These are phyloP conservation scores for Peterozyma xylosa DNA, from an alignment of 805 yeast genomes.

Conservation along the genomic window DNA sequence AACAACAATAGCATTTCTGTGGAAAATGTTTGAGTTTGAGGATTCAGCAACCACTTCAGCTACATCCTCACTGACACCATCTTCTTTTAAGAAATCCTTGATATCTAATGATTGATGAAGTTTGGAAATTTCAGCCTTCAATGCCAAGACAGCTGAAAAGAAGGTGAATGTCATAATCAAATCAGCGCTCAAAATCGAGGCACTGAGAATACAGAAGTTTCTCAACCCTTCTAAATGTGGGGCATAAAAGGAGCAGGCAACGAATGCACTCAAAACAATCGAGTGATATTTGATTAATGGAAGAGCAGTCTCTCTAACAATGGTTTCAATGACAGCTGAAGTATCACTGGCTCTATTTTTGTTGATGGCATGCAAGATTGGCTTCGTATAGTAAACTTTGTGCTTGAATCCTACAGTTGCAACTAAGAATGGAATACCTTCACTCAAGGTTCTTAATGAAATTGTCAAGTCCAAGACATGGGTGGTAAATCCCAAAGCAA, in stretches of 20 bases:
- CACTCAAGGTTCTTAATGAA: slow-evolving; percentile 69
- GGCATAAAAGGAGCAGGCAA: slow-evolving; percentile 58
- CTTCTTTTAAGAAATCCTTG: slow-evolving; percentile 82
- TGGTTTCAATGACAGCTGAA: slow-evolving; percentile 22
- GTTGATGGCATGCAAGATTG: slow-evolving; percentile 37
- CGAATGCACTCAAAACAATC: slow-evolving; percentile 63
- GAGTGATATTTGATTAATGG: slow-evolving; percentile 69
- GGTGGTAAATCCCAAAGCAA: slow-evolving; percentile 63
- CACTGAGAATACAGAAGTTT: slow-evolving; percentile 73
- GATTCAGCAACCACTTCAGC: slow-evolving; percentile 62
- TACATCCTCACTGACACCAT: slow-evolving; percentile 69
- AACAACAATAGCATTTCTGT: slow-evolving; percentile 35
- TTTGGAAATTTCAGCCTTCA: slow-evolving; percentile 81
- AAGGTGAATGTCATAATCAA: slow-evolving; percentile 69
- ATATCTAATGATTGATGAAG: slow-evolving; percentile 77
- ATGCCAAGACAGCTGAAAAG: slow-evolving; percentile 73
- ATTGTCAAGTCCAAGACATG: slow-evolving; percentile 51
- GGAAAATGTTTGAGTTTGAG: slow-evolving; percentile 21
- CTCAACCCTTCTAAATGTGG: slow-evolving; percentile 64
- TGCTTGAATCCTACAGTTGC: slow-evolving; percentile 89
- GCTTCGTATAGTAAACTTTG: slow-evolving; percentile 63
- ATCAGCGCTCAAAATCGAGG: slow-evolving; percentile 66
- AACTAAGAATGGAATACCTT: slow-evolving; percentile 90
- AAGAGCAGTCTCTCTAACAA: slow-evolving; percentile 24
- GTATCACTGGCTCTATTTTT: slow-evolving; percentile 18